Evolutionary conservation across 2,329 filamentous ascomycete species (phyloP).

Genomic region (Cladophialophora bantiana): DNA sequence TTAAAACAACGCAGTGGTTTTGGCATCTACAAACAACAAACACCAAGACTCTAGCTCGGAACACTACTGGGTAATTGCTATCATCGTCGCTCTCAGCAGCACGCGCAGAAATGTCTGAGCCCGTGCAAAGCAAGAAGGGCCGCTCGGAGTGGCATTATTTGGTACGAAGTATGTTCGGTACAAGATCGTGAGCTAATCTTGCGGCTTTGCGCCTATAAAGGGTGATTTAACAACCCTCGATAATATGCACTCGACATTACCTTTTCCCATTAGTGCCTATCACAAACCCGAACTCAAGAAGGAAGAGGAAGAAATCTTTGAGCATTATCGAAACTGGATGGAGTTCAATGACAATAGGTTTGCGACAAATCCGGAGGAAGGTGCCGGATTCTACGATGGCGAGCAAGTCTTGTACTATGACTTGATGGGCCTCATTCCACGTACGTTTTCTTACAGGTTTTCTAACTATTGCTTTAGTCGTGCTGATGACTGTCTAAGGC

Average conservation of each 20-base stretch:
- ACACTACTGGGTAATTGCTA: no score
- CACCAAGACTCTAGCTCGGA: no score
- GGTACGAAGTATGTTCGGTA: neutral
- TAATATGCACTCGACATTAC: slow-evolving; percentile 4
- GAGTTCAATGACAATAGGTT: slow-evolving; percentile 6
- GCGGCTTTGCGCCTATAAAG: neutral
- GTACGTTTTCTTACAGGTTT: neutral
- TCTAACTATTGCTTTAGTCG: neutral
- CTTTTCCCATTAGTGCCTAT: slow-evolving; percentile 4
- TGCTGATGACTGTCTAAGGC: neutral
- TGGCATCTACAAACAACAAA: no score
- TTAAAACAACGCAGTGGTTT: no score
- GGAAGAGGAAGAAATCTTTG: slow-evolving; percentile 10
- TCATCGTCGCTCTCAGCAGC: no score
- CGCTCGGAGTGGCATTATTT: slow-evolving; percentile 11
- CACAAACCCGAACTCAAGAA: slow-evolving; percentile 6
- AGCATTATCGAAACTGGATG: slow-evolving; percentile 7
- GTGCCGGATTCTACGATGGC: slow-evolving; percentile 2
- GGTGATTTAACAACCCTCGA: slow-evolving; percentile 3
- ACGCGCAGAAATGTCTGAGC: neutral
- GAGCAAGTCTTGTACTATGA: slow-evolving; percentile 13
- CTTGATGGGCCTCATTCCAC: slow-evolving; percentile 13
- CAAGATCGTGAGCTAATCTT: neutral
- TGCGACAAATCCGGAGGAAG: slow-evolving; percentile 2
- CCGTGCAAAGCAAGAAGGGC: slow-evolving; percentile 5